phyloP scores from a whole-genome alignment of 352 stramenopile species.

The Phytophthora chlamydospora region DNA sequence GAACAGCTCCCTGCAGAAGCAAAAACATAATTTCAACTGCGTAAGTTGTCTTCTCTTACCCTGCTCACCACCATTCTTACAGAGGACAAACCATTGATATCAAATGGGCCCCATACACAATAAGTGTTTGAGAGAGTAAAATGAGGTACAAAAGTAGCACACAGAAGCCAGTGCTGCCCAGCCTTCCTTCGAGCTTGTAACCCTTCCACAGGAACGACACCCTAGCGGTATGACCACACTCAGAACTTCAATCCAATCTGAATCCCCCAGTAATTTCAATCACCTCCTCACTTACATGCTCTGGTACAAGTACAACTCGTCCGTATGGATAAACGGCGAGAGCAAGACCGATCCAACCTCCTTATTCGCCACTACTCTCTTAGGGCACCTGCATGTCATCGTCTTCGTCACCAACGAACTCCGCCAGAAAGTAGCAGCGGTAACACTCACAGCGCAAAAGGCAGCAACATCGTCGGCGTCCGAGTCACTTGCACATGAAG shows the following conservation, averaged over 20 bases:
- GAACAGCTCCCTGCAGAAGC: slow-evolving; percentile 36
- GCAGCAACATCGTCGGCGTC: slow-evolving; percentile 37
- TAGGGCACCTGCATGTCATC: slow-evolving; percentile 58
- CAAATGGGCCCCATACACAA: slow-evolving; percentile 49
- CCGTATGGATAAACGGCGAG: slow-evolving; percentile 82
- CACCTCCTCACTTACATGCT: slow-evolving; percentile 74
- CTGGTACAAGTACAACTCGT: slow-evolving; percentile 91
- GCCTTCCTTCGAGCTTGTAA: slow-evolving; percentile 68
- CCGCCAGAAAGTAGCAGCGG: not conserved
- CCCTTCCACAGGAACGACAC: slow-evolving; percentile 87
- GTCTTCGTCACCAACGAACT: not conserved
- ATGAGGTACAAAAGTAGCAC: slow-evolving; percentile 61
- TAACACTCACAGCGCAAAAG: slow-evolving; percentile 54
- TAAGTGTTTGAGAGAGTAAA: slow-evolving; percentile 62
- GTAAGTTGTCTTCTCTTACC: too few relatives aligned
- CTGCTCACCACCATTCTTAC: too few relatives aligned
- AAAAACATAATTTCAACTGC: not conserved
- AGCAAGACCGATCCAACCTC: slow-evolving; percentile 59
- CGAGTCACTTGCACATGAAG: slow-evolving; percentile 62
- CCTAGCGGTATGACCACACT: slow-evolving; percentile 38
- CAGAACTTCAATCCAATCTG: slow-evolving; percentile 13
- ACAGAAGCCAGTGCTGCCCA: slow-evolving; percentile 60
- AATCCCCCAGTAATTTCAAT: not conserved
- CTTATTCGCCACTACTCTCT: slow-evolving; percentile 46
- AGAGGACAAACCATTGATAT: slow-evolving; percentile 30